Base-by-base conservation (phyloP, 257 asterid species). In the Solanum rostratum region DNA sequence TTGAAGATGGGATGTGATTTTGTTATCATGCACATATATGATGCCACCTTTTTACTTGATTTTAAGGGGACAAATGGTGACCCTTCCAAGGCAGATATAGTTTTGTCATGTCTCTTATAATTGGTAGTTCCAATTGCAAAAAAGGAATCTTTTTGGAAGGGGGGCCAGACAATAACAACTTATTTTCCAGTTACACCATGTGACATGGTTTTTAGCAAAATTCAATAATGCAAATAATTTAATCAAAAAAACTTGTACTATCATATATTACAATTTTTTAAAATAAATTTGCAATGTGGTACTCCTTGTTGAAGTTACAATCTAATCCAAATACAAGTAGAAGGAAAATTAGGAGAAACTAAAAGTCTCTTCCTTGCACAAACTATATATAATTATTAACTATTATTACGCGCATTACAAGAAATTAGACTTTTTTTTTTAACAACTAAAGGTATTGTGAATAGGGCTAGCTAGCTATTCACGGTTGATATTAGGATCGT, bases 21-120 rank as follows among this genome's bases (percentile, higher is more conserved):
- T 33, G 76, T 66, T 66, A 29, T 65, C 45, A 65, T 65, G n/a
- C n/a, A 65, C n/a, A 65, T 37, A 13, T 74, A 46, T 73, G 57
- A 37, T 76, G 62, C 62, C 62, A 76, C 62, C 63, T 76, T 49
- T 49, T 76, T 46, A 46, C 45, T 76, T 76, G 62, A 76, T 76
- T 50, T 27, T 76, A 49, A 76, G 82, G 82, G 45, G 82, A 76
- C 82, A 76, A 76, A 49, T 49, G 82, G 45, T 49, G 82, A 49
- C 82, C 82, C 29, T 76, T 76, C 33, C 82, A 46, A 76, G 62
- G 82, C 82, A 76, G 82, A 76, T 76, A 76, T 49, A 49, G 82
- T 76, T 65, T 76, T 76, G 82, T 49, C 82, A 76, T 76, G 82
- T 76, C 60, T 76, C 82, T 76, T 76, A 76, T 76, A 76, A 76